A percentile compares a stretch with the other conserved stretches of the same genome.
Conservation (phyloP, 1,284 basidiomycete genomes). For the Cryptococcus amylolentus region DNA sequence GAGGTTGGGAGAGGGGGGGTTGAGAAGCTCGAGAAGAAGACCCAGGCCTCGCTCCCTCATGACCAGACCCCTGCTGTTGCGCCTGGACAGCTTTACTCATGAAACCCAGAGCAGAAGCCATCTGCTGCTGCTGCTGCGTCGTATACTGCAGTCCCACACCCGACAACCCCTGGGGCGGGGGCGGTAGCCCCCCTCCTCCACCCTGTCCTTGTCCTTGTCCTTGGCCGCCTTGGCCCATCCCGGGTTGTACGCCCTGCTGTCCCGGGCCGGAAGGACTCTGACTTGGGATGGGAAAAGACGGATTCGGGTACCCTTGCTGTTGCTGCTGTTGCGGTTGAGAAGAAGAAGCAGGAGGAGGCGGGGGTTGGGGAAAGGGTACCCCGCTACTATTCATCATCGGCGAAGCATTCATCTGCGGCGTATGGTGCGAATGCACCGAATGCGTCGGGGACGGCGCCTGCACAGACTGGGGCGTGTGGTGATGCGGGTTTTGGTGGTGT, state of each 20-base stretch:
- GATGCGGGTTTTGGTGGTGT: neutral
- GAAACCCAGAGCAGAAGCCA: constrained; percentile 31
- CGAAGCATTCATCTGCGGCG: constrained; percentile 11
- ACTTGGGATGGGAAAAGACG: too few relatives aligned
- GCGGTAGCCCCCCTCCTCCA: too few relatives aligned
- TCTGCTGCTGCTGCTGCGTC: constrained; percentile 34
- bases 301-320: too few relatives aligned
- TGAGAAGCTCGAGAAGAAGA: too few relatives aligned
- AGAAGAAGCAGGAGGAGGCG: too few relatives aligned
- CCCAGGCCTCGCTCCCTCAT: neutral
- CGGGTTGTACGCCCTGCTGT: too few relatives aligned
- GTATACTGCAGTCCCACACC: constrained; percentile 9
- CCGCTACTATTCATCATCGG: constrained; percentile 1
- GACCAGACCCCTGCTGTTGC: constrained; percentile 2
- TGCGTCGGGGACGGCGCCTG: constrained; percentile 28
- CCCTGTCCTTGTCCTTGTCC: too few relatives aligned
- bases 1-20: too few relatives aligned
- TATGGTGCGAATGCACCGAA: constrained; percentile 34
- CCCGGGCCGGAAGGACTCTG: too few relatives aligned
- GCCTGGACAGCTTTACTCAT: constrained; percentile 24
- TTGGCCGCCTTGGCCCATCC: too few relatives aligned
- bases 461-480: constrained; percentile 3
- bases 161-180: neutral
- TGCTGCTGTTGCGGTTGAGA: too few relatives aligned
- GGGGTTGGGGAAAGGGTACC: too few relatives aligned